These are phyloP conservation scores for Conringia planisiliqua DNA, from an alignment of 345 rosid species.

Conservation along the genomic window DNA sequence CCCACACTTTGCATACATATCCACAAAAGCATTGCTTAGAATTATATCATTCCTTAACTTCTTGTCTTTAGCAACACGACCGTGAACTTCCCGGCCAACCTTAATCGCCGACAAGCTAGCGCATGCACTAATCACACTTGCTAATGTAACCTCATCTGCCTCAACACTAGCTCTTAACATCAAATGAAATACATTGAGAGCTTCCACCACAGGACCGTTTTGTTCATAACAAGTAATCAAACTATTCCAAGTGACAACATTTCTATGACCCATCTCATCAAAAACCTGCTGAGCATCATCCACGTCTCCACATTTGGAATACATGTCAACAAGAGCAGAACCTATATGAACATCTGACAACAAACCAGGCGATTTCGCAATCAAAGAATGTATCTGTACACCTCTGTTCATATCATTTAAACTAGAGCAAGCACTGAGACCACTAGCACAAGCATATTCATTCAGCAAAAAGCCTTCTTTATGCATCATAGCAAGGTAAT, in stretches of 20 bases:
- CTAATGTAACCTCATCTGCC: conserved; percentile 77
- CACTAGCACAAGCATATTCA: conserved; percentile 66
- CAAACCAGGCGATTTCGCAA: conserved; percentile 43
- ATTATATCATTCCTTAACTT: conserved; percentile 64
- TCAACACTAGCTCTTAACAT: conserved; percentile 54
- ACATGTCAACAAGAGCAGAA: conserved; percentile 82
- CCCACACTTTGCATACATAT: conserved; percentile 74
- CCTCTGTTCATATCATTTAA: conserved; percentile 46
- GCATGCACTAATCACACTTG: conserved; percentile 85
- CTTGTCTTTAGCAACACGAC: conserved; percentile 46
- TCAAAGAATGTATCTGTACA: conserved; percentile 66
- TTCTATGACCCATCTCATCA: conserved; percentile 53
- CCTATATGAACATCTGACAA: conserved; percentile 59
- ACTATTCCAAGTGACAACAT: conserved; percentile 87
- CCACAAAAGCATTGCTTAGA: conserved; percentile 74
- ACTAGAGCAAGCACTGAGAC: conserved; percentile 68
- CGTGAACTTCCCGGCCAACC: conserved; percentile 71
- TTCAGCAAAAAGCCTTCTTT: conserved; percentile 43
- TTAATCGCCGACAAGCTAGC: conserved; percentile 57
- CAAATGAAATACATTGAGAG: conserved; percentile 52
- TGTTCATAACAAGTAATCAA: conserved; percentile 85
- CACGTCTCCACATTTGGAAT: conserved; percentile 68
- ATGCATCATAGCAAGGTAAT: conserved; percentile 59
- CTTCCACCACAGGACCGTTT: conserved; percentile 67
- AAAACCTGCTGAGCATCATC: conserved; percentile 54